Evolutionary conservation across 129 eudicot species (phyloP), one percentile per base, ranked within the genome.

Genomic region (Dittrichia graveolens): DNA sequence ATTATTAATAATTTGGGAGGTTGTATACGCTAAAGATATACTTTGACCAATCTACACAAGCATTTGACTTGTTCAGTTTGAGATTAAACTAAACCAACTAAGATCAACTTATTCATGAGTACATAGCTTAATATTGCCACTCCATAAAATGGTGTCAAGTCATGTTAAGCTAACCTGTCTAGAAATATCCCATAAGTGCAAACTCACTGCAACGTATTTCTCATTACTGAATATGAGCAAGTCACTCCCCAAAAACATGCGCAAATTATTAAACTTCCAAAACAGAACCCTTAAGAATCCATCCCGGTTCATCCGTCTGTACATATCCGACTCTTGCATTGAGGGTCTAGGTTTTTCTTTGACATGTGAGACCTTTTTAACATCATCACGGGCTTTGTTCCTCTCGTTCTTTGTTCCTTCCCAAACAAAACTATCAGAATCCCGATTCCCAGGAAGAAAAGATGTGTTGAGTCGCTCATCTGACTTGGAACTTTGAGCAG

Each of bases 101-200:
- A 65, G 2, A 44, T 19, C 38, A 6, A 31, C 19, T 3, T 37
- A 35, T 40, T 52, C 39, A 3, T 69, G 10, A 52, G 40, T 70
- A 16, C 5, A 57, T 15, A 6, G 40, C 47, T 69, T 47, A 10
- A 53, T 37, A 53, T 14, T 37, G 45, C 37, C 59, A 38, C 3
- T 38, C 6, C 15, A 50, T 9, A 9, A 19, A 49, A 7, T 12
- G 47, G 61, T 49, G 44, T 7, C 11, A 7, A 39, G 46, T 45
- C 14, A 11, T 18, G 34, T 19, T 34, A 34, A 13, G 31, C 76
- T 55, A 49, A 92, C 98, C 92, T 95, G 95, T 69, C 97, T 82
- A 14, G 97, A 90, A 43, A 95, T 90, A 86, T 95, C 99, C 99
- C 99, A 95, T 54, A 95, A 78, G 78, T 87, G 99, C 88, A 95